Percentiles rank a stretch among this genome's conserved stretches.
phyloP scores from a whole-genome alignment of 495 filamentous ascomycete species.

The Pseudoneurospora amorphoporcata region DNA sequence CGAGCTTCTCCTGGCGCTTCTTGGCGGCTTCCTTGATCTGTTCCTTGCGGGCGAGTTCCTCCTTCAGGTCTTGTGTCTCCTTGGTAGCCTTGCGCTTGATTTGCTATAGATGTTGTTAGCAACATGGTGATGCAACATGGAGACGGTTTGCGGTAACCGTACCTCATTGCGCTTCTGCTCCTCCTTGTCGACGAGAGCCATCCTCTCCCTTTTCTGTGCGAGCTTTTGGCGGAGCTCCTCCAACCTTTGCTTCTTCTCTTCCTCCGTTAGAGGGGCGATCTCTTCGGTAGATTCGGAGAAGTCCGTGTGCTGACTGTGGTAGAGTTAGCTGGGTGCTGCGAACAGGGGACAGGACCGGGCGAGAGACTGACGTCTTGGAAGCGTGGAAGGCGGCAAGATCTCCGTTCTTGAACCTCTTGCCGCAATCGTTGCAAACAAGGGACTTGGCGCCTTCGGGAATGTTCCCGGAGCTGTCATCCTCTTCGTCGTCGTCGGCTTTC shows the following conservation, averaged over 20 bases:
- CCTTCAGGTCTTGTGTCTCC: constrained; percentile 68
- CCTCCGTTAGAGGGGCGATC: constrained; percentile 79
- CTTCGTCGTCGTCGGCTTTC: constrained; percentile 18
- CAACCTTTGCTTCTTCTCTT: constrained; percentile 75
- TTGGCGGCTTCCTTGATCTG: constrained; percentile 77
- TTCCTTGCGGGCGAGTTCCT: constrained; percentile 78
- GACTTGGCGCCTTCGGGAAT: constrained; percentile 43
- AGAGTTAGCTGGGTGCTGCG: constrained; percentile 2
- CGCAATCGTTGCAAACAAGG: constrained; percentile 77
- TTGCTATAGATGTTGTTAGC: constrained; percentile 42
- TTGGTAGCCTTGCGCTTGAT: constrained; percentile 77
- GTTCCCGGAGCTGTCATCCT: constrained; percentile 39
- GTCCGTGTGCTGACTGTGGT: constrained; percentile 62
- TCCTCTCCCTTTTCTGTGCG: constrained; percentile 60
- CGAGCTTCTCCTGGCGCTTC: constrained; percentile 77
- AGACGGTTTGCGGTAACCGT: not conserved
- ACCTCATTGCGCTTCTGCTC: constrained; percentile 88
- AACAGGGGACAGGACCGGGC: not conserved
- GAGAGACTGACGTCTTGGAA: constrained; percentile 54
- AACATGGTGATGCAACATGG: not conserved
- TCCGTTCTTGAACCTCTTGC: constrained; percentile 75
- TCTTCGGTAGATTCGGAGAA: constrained; percentile 91
- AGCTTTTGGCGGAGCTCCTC: constrained; percentile 63
- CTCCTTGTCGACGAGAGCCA: constrained; percentile 64
- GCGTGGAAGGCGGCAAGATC: constrained; percentile 85